phyloP scores from a whole-genome alignment of 139 green algal species.

The Coelastrella sp. region DNA sequence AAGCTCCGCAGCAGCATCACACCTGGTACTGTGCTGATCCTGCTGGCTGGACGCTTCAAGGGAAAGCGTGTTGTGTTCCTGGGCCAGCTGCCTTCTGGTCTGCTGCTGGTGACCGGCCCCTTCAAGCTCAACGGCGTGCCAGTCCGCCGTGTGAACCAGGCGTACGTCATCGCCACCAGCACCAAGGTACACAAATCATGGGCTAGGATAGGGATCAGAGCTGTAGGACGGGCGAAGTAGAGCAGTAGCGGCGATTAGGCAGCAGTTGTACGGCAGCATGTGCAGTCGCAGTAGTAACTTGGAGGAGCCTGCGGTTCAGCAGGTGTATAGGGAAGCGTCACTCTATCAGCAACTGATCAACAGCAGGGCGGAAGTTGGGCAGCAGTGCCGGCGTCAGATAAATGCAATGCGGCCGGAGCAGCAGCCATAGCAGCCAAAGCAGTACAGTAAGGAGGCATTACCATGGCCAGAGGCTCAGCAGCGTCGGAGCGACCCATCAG shows the following conservation, averaged over 20 bases:
- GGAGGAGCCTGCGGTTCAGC: too few species aligned
- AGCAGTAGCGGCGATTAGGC: too few species aligned
- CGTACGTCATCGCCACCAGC: slow-evolving; percentile 98
- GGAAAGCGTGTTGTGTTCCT: slow-evolving; percentile 99
- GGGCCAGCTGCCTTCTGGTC: slow-evolving; percentile 93
- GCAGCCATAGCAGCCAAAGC: background rate
- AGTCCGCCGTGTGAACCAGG: slow-evolving; percentile 95
- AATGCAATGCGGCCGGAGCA: background rate
- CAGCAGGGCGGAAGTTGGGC: too few species aligned
- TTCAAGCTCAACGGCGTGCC: slow-evolving; percentile 99
- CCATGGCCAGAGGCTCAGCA: background rate
- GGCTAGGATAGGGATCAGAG: background rate
- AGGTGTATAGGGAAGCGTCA: too few species aligned
- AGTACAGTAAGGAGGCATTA: background rate
- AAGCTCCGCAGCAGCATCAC: slow-evolving; percentile 96
- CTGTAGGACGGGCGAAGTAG: background rate
- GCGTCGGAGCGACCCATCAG: background rate
- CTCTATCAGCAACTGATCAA: background rate
- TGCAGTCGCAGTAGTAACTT: background rate
- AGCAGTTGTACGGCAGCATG: background rate
- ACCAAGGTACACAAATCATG: slow-evolving; percentile 83
- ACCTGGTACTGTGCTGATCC: slow-evolving; percentile 97
- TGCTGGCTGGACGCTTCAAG: slow-evolving; percentile 98
- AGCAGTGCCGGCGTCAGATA: too few species aligned
- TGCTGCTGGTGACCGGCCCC: slow-evolving; percentile 96